A percentile compares a stretch with the other conserved stretches of the same genome.
phyloP scores from a whole-genome alignment of 1,284 basidiomycete genomes.

The Peniophora sp. region DNA sequence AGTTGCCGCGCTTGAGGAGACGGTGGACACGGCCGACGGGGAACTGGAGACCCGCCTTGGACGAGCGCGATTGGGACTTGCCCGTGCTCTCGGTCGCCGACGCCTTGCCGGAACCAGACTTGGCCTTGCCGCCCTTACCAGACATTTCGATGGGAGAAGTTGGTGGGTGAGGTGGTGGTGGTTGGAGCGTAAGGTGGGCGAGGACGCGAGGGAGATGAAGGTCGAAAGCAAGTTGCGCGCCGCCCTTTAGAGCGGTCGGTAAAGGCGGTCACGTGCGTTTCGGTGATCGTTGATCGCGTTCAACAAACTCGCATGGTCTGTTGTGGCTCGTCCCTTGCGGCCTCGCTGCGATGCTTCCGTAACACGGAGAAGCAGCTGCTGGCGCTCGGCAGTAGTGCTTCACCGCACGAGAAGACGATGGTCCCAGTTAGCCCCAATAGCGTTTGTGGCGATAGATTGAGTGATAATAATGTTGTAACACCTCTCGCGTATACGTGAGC shows the following conservation, averaged over 20 bases:
- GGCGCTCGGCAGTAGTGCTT: too few species aligned
- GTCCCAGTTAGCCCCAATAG: too few species aligned
- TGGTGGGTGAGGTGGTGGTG: slow-evolving; percentile 8
- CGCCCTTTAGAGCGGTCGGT: not conserved
- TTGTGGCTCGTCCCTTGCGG: too few species aligned
- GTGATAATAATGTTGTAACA: too few species aligned
- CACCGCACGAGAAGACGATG: too few species aligned
- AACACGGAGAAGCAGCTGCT: too few species aligned
- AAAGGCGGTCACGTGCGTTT: not conserved
- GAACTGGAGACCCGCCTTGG: slow-evolving; percentile 80
- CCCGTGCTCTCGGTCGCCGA: slow-evolving; percentile 36
- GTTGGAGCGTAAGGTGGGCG: slow-evolving; percentile 1
- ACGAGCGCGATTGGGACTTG: slow-evolving; percentile 68
- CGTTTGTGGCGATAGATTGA: too few species aligned
- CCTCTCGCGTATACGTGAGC: too few species aligned
- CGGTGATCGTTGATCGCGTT: not conserved
- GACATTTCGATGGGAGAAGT: slow-evolving; percentile 31
- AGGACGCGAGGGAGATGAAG: not conserved
- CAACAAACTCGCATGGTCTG: not conserved
- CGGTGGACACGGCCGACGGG: slow-evolving; percentile 91
- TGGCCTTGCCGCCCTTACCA: slow-evolving; percentile 54
- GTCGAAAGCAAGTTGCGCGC: not conserved
- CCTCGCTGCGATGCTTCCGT: too few species aligned
- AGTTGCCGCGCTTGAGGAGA: slow-evolving; percentile 85
- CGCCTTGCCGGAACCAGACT: slow-evolving; percentile 55